These are phyloP conservation scores for Pseudogymnoascus sp. DNA, from an alignment of 2,329 filamentous ascomycete genomes.

Conservation along the genomic window DNA sequence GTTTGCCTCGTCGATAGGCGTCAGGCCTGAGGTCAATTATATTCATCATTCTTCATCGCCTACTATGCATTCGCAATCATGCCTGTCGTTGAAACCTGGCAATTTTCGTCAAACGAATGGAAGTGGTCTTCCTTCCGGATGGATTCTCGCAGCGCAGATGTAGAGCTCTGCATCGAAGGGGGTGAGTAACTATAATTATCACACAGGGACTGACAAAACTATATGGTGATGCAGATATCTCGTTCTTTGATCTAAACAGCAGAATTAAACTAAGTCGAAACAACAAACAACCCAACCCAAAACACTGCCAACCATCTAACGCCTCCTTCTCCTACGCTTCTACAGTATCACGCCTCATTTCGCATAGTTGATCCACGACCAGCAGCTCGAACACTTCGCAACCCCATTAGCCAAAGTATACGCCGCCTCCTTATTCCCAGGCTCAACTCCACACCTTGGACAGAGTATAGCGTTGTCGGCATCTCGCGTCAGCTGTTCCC, in stretches of 20 bases:
- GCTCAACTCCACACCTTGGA: not conserved
- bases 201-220: not conserved
- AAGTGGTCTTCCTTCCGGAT: too few species aligned
- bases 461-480: not conserved
- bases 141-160: not conserved
- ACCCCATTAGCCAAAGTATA: not conserved
- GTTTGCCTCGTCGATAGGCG: not conserved
- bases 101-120: too few species aligned
- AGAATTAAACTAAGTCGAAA: not conserved
- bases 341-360: not conserved
- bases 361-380: not conserved
- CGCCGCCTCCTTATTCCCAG: not conserved
- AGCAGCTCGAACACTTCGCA: not conserved
- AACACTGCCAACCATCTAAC: not conserved
- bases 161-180: not conserved
- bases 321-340: not conserved
- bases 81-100: not conserved
- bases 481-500: not conserved
- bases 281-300: not conserved
- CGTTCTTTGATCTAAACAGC: not conserved
- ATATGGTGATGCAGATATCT: not conserved
- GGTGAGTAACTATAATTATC: not conserved
- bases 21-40: not conserved
- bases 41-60: not conserved
- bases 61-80: not conserved